These are phyloP conservation scores for Darksidea phi DNA, from an alignment of 495 filamentous ascomycete genomes.

Conservation along the genomic window DNA sequence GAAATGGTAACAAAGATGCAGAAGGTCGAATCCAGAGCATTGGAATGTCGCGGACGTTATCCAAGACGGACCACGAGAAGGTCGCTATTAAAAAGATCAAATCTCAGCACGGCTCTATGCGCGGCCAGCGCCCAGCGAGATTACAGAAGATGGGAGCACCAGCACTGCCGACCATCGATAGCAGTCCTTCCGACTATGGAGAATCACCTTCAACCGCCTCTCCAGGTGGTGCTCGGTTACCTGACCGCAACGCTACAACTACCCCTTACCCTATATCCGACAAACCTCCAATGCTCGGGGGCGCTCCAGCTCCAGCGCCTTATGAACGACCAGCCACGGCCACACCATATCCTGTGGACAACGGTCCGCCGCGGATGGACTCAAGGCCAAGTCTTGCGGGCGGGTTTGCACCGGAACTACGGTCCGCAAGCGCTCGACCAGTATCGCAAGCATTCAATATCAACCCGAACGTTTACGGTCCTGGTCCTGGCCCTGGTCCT, in stretches of 20 bases:
- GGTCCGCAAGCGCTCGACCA: slow-evolving; percentile 28
- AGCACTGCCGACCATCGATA: slow-evolving; percentile 32
- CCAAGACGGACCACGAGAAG: slow-evolving; percentile 87
- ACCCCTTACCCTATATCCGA: slow-evolving; percentile 43
- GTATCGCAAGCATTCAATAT: slow-evolving; percentile 38
- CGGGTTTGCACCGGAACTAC: slow-evolving; percentile 42
- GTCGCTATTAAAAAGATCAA: slow-evolving; percentile 87
- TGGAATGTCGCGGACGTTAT: slow-evolving; percentile 78
- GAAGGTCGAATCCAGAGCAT: slow-evolving; percentile 78
- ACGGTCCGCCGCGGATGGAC: slow-evolving; percentile 47
- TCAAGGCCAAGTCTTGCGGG: slow-evolving; percentile 43
- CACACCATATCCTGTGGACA: slow-evolving; percentile 66
- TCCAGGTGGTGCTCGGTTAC: slow-evolving; percentile 14
- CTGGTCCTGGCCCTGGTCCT: slow-evolving; percentile 7
- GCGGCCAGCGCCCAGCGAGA: slow-evolving; percentile 66
- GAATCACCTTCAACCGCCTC: slow-evolving; percentile 6
- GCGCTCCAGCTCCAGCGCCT: slow-evolving; percentile 46
- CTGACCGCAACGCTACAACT: slow-evolving; percentile 29
- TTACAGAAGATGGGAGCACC: slow-evolving; percentile 50
- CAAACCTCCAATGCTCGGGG: slow-evolving; percentile 46
- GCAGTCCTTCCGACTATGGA: slow-evolving; percentile 34
- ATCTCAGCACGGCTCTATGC: slow-evolving; percentile 85
- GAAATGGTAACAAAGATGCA: slow-evolving; percentile 91
- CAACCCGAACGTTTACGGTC: slow-evolving; percentile 35
- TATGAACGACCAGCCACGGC: slow-evolving; percentile 50